These are phyloP conservation scores for Rhizophlyctis rosea DNA, from an alignment of 192 early-diverging fungal species.

Conservation along the genomic window DNA sequence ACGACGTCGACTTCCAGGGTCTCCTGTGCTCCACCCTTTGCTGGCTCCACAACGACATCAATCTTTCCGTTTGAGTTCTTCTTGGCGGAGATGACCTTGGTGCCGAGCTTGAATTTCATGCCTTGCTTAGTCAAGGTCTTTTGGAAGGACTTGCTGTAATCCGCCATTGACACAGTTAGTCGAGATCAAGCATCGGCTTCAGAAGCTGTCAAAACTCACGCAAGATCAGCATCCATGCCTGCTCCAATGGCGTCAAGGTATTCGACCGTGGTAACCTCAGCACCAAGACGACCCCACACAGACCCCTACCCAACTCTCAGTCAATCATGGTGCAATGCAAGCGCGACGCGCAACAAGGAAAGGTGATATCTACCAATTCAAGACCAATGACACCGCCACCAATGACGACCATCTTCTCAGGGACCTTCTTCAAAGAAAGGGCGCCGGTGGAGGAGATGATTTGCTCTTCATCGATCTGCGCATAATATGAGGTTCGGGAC, in stretches of 20 bases:
- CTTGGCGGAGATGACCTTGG: slow-evolving; percentile 88
- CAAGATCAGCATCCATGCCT: slow-evolving; percentile 94
- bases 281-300: slow-evolving; percentile 93
- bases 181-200: background rate
- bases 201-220: slow-evolving; percentile 50
- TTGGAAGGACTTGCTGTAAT: slow-evolving; percentile 78
- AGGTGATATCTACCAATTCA: slow-evolving; percentile 66
- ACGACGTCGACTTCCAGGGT: slow-evolving; percentile 88
- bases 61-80: slow-evolving; percentile 84
- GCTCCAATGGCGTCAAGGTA: slow-evolving; percentile 90
- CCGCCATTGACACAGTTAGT: background rate
- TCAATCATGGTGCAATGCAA: no score
- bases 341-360: no score
- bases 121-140: slow-evolving; percentile 91
- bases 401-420: slow-evolving; percentile 98
- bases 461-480: slow-evolving; percentile 82
- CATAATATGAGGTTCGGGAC: no score
- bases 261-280: slow-evolving; percentile 95
- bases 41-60: slow-evolving; percentile 85
- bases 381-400: slow-evolving; percentile 99
- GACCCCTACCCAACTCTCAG: slow-evolving; percentile 66
- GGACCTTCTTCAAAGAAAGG: slow-evolving; percentile 86
- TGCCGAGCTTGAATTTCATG: slow-evolving; percentile 96
- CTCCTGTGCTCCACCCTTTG: slow-evolving; percentile 57
- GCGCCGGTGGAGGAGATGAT: slow-evolving; percentile 99